Evolutionary conservation across 2,329 filamentous ascomycete genomes (phyloP).

Genomic region (Ophiostoma himal-ulmi): DNA sequence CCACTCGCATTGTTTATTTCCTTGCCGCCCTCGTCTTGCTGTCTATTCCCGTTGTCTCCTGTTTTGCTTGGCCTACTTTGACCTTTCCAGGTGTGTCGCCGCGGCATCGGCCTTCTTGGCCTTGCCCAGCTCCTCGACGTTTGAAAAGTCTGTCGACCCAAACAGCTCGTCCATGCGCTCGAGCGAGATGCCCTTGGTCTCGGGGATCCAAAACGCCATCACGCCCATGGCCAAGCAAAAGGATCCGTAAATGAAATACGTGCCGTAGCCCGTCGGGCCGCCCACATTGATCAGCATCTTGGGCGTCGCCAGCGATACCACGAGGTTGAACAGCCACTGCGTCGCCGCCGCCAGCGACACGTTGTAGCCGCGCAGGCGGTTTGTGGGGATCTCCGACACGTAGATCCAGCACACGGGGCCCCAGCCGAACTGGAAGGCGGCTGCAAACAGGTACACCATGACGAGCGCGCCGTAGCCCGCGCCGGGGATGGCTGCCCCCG

Average conservation of each 20-base stretch:
- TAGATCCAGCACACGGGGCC: conserved; percentile 57
- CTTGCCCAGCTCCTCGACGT: conserved; percentile 25
- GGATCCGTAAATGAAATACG: conserved; percentile 53
- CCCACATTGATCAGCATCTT: conserved; percentile 48
- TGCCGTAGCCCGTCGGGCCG: conserved; percentile 34
- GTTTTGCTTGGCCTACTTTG: not conserved
- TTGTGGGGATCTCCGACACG: conserved; percentile 57
- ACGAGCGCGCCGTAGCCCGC: conserved; percentile 50
- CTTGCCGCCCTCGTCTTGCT: not conserved
- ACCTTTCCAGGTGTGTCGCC: conserved; percentile 16
- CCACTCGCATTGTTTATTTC: not conserved
- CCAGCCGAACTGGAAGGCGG: conserved; percentile 58
- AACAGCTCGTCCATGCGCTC: conserved; percentile 31
- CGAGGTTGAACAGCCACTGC: conserved; percentile 61
- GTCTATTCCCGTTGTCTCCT: not conserved
- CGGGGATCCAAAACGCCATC: conserved; percentile 26
- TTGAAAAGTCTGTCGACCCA: conserved; percentile 27
- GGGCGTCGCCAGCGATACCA: conserved; percentile 54
- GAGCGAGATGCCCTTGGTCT: conserved; percentile 29
- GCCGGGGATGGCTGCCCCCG: conserved; percentile 39
- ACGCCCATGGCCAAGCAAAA: conserved; percentile 55
- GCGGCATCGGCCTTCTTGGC: conserved; percentile 22
- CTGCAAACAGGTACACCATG: conserved; percentile 58
- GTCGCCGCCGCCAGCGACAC: conserved; percentile 56
- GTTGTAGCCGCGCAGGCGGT: conserved; percentile 52